Evolutionary conservation across 2,329 filamentous ascomycete species (phyloP).

Genomic region (Botrytis fragariae): DNA sequence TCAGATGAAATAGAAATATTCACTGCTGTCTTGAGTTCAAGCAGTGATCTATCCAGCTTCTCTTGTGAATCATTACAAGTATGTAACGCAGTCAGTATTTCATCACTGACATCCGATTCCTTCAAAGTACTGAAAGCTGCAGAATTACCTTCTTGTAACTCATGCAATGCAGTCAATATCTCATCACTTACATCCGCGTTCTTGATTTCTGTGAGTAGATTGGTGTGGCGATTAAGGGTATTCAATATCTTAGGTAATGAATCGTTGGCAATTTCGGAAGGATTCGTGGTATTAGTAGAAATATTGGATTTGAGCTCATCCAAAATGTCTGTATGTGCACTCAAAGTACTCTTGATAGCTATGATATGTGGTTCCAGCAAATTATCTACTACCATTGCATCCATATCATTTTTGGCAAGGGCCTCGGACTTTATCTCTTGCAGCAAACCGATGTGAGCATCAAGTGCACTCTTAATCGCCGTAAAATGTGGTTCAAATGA

Average conservation of each 20-base stretch:
- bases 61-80: conserved; percentile 19
- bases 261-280: conserved; percentile 21
- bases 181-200: conserved; percentile 37
- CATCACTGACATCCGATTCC: conserved; percentile 36
- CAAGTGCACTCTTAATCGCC: conserved; percentile 28
- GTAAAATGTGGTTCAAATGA: conserved; percentile 28
- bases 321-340: conserved; percentile 23
- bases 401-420: neutral
- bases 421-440: conserved; percentile 24
- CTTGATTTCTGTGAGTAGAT: conserved; percentile 34
- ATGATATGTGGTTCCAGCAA: conserved; percentile 15
- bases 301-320: conserved; percentile 26
- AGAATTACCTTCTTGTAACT: conserved; percentile 27
- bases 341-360: conserved; percentile 25
- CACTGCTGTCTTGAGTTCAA: neutral
- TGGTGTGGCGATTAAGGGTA: conserved; percentile 30
- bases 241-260: conserved; percentile 27
- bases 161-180: conserved; percentile 36
- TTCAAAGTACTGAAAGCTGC: conserved; percentile 30
- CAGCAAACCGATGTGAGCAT: conserved; percentile 25
- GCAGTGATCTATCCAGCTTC: neutral
- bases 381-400: neutral
- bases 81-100: conserved; percentile 37
- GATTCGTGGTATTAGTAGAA: conserved; percentile 20
- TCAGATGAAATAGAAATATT: neutral